Conservation (phyloP, 2,329 filamentous ascomycete species). For the Tolypocladium ophioglossoides region DNA sequence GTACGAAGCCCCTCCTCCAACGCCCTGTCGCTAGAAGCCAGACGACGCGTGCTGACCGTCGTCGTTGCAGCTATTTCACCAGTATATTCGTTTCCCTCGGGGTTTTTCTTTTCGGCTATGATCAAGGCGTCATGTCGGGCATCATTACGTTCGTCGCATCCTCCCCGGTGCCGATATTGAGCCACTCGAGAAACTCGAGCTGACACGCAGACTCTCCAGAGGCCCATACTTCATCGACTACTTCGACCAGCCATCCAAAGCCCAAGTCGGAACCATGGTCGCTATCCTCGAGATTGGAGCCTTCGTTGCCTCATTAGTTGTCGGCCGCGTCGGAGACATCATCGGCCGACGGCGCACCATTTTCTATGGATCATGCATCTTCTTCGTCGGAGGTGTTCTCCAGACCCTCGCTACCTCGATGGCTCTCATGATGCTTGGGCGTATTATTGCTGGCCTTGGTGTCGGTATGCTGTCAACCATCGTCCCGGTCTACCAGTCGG, state of each 20-base stretch:
- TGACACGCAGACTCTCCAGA: slow-evolving; percentile 34
- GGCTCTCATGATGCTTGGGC: slow-evolving; percentile 78
- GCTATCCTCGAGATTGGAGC: slow-evolving; percentile 93
- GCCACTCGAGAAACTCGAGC: slow-evolving; percentile 2
- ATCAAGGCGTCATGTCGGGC: slow-evolving; percentile 80
- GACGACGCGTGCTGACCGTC: slow-evolving; percentile 6
- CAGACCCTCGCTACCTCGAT: slow-evolving; percentile 77
- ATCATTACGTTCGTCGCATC: slow-evolving; percentile 45
- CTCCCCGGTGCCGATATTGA: neutral
- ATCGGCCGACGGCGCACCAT: slow-evolving; percentile 86
- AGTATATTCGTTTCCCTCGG: slow-evolving; percentile 82
- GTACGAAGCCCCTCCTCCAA: slow-evolving; percentile 35
- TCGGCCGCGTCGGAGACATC: slow-evolving; percentile 83
- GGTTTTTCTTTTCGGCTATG: slow-evolving; percentile 83
- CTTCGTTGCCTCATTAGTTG: slow-evolving; percentile 75
- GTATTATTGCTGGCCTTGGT: slow-evolving; percentile 74
- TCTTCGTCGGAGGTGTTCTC: slow-evolving; percentile 72
- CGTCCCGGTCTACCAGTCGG: slow-evolving; percentile 87
- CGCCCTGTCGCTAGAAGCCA: neutral
- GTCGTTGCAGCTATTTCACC: slow-evolving; percentile 67
- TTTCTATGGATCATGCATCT: slow-evolving; percentile 84
- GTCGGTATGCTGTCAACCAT: slow-evolving; percentile 87
- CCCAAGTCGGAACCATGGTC: slow-evolving; percentile 92
- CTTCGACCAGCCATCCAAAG: slow-evolving; percentile 78
- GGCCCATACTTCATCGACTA: slow-evolving; percentile 84